A percentile compares a stretch with the other conserved stretches of the same genome.
Conservation (phyloP, 176 grass and related monocot species). For the Alloteropsis semialata region DNA sequence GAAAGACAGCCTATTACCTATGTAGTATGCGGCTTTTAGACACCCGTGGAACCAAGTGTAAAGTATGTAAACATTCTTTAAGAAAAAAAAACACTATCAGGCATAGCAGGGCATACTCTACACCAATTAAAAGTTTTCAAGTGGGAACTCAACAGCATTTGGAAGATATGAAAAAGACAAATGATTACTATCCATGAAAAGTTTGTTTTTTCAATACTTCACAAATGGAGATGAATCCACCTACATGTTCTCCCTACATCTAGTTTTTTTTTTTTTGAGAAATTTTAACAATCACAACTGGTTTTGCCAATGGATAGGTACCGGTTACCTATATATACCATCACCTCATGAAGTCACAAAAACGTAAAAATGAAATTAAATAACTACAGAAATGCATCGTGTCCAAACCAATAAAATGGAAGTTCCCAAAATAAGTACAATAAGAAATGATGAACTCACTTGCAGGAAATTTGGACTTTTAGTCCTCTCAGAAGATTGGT, state of each 20-base stretch:
- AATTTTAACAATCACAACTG: not conserved
- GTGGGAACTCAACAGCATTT: not conserved
- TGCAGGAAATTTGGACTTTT: conserved; percentile 69
- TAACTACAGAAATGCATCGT: not conserved
- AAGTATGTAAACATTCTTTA: not conserved
- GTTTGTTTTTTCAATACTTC: not conserved
- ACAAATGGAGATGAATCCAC: not conserved
- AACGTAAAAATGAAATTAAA: not conserved
- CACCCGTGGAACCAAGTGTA: not conserved
- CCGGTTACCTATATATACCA: not conserved
- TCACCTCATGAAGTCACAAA: not conserved
- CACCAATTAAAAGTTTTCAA: not conserved
- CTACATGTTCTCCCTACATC: not conserved
- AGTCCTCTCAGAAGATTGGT: conserved; percentile 58
- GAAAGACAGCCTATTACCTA: not conserved
- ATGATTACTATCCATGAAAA: not conserved
- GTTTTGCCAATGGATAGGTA: not conserved
- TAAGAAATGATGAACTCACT: conserved; percentile 41
- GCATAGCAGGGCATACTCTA: not conserved
- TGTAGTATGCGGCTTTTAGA: no score
- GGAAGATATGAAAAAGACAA: not conserved
- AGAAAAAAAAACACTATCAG: not conserved
- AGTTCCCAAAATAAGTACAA: not conserved
- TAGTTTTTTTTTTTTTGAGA: not conserved
- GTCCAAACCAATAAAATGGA: not conserved